Evolutionary conservation across 331 rosid species (phyloP).

Genomic region (Dryas integrifolia): DNA sequence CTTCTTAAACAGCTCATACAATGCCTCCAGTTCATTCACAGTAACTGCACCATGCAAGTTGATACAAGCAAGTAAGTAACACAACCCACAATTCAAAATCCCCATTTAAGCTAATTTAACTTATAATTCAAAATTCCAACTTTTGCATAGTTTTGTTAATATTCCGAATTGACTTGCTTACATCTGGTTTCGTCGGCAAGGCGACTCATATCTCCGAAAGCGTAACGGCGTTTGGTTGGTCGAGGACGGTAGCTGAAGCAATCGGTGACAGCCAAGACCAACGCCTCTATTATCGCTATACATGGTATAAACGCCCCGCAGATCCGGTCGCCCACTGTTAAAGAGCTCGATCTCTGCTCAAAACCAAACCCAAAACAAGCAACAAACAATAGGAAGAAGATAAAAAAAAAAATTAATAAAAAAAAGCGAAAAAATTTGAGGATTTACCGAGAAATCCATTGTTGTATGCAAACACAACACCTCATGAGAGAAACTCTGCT

Average conservation of each 20-base stretch:
- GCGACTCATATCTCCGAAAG: slow-evolving; percentile 22
- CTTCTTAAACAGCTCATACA: slow-evolving; percentile 66
- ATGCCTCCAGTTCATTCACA: slow-evolving; percentile 66
- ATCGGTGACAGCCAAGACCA: slow-evolving; percentile 37
- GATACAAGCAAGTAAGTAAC: neutral
- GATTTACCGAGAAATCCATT: slow-evolving; percentile 33
- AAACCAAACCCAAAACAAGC: neutral
- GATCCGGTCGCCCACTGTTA: slow-evolving; percentile 41
- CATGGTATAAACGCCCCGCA: slow-evolving; percentile 52
- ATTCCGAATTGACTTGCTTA: slow-evolving; percentile 13
- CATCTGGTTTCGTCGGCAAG: slow-evolving; percentile 66
- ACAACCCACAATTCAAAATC: neutral
- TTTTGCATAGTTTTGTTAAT: too few relatives aligned
- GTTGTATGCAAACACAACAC: neutral
- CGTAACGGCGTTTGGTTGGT: slow-evolving; percentile 14
- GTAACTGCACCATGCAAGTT: slow-evolving; percentile 43
- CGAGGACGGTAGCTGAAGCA: slow-evolving; percentile 41
- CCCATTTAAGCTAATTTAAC: neutral
- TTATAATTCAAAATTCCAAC: too few relatives aligned
- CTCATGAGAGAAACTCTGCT: slow-evolving; percentile 11
- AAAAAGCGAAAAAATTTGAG: neutral
- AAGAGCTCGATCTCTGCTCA: slow-evolving; percentile 44
- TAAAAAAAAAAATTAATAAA: neutral
- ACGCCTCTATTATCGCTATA: slow-evolving; percentile 37
- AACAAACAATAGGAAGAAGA: too few relatives aligned